Conservation (phyloP, 768 basidiomycete species). For the Kwoniella mangroviensis region DNA sequence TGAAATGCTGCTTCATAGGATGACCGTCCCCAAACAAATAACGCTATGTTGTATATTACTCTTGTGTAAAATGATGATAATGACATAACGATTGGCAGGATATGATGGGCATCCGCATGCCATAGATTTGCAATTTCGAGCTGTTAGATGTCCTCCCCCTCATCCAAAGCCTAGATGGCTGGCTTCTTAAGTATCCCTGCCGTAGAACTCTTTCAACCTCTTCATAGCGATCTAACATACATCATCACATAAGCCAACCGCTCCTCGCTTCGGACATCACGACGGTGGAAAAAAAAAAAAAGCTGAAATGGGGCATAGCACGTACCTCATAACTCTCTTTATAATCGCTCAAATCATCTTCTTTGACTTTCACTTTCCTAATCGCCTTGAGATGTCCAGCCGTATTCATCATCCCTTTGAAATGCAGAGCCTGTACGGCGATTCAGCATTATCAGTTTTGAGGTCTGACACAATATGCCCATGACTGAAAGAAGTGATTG, state of each 20-base stretch:
- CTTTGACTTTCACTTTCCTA: conserved; percentile 69
- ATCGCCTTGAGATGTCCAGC: conserved; percentile 73
- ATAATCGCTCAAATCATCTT: conserved; percentile 67
- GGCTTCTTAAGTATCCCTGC: conserved; percentile 23
- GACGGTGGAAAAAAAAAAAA: too few species aligned
- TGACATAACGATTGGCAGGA: background rate
- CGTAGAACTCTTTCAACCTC: conserved; percentile 42
- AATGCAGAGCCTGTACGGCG: conserved; percentile 73
- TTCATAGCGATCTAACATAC: conserved; percentile 43
- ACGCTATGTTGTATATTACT: background rate
- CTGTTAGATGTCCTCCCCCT: too few species aligned
- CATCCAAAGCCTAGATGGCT: too few species aligned
- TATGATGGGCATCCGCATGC: too few species aligned
- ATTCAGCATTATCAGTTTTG: conserved; percentile 22
- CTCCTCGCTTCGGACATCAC: too few species aligned
- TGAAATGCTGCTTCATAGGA: background rate
- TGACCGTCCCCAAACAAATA: background rate
- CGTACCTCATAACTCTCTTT: conserved; percentile 72
- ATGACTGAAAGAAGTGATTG: background rate
- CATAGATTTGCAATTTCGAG: too few species aligned
- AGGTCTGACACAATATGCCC: conserved; percentile 62
- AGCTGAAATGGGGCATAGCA: too few species aligned
- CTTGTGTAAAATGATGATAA: background rate
- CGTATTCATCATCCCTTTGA: conserved; percentile 78
- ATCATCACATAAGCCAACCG: background rate